Evolutionary conservation across 768 basidiomycete genomes (phyloP).

Genomic region (Russula vinacea): DNA sequence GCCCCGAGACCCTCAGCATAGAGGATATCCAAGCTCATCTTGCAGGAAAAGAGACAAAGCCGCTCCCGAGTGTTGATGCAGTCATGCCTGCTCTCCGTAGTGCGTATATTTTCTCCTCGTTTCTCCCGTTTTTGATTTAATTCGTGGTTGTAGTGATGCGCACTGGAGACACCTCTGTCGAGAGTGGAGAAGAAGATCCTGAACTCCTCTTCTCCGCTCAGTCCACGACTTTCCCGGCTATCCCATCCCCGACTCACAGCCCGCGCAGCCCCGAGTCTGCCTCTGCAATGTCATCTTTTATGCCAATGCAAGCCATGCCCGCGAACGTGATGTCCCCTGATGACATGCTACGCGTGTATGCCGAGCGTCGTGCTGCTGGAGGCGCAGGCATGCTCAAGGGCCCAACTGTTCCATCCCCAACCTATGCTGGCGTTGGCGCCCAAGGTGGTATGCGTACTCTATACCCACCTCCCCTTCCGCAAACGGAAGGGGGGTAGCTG

Average conservation of each 20-base stretch:
- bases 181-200: slow-evolving; percentile 36
- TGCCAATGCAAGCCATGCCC: slow-evolving; percentile 45
- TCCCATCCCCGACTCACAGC: slow-evolving; percentile 38
- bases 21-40: slow-evolving; percentile 63
- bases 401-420: slow-evolving; percentile 34
- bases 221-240: slow-evolving; percentile 32
- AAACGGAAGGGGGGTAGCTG: slow-evolving; percentile 8
- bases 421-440: slow-evolving; percentile 32
- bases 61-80: slow-evolving; percentile 49
- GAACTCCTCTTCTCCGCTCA: slow-evolving; percentile 45
- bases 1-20: slow-evolving; percentile 45
- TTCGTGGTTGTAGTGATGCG: slow-evolving; percentile 60
- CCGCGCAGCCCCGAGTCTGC: slow-evolving; percentile 33
- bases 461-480: slow-evolving; percentile 34
- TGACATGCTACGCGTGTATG: slow-evolving; percentile 74
- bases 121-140: slow-evolving; percentile 18
- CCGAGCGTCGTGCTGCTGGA: slow-evolving; percentile 44
- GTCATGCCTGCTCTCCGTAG: slow-evolving; percentile 67
- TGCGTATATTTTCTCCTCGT: slow-evolving; percentile 39
- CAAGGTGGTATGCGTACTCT: slow-evolving; percentile 37
- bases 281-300: slow-evolving; percentile 39
- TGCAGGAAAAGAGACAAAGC: slow-evolving; percentile 37
- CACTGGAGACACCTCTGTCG: slow-evolving; percentile 38
- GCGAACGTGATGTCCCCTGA: slow-evolving; percentile 57
- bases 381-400: slow-evolving; percentile 31